Base-by-base conservation (phyloP, 2,329 filamentous ascomycete genomes). In the Fusarium keratoplasticum region DNA sequence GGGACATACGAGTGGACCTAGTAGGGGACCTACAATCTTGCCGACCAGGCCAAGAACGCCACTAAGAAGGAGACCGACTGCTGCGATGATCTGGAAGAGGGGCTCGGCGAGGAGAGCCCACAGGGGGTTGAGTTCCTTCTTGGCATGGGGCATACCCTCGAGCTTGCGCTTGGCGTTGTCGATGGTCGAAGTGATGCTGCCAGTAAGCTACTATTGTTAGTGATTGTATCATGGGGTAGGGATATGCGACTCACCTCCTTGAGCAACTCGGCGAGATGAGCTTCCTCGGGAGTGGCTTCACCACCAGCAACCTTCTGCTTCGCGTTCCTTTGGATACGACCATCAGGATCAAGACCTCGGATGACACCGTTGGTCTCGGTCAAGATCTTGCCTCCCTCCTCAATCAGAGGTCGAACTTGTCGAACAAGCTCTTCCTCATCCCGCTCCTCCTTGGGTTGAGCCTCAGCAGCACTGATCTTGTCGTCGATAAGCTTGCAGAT, bases 61-160 rank as follows among this genome's bases (percentile, higher is more conserved):
- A 61, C 87, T 92, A 70, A 98, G 87, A 72, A 98, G 83, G 68
- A 98, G 85, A 25, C 95, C 95, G 54, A 98, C 95, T 13, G 94
- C 95, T 10, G 95, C 94, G 58, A 98, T 89, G 81, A 98, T 98
- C 88, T 98, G 95, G 89, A 95, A 94, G 25, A 98, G 86, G 13
- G 95, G 95, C 87, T 98, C 94, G 38, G 91, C 91, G 16, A 96
- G 86, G 58, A 98, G 87, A 33, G 87, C 91, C 95, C 95, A 97
- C 33, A 98, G 90, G 13, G 95, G 95, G 85, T 96, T 98, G 70
- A 98, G 89, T 86, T 96, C 92, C 88, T 97, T 96, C 92, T 98
- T 97, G 50, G 95, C 95, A 76, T 97, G 93, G 7, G 95, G 95
- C 94, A 98, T 96, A 80, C 94, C 93, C 79, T 93, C 91, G 70